Evolutionary conservation across 352 stramenopile species (phyloP).

Genomic region (Pythium guiyangense): DNA sequence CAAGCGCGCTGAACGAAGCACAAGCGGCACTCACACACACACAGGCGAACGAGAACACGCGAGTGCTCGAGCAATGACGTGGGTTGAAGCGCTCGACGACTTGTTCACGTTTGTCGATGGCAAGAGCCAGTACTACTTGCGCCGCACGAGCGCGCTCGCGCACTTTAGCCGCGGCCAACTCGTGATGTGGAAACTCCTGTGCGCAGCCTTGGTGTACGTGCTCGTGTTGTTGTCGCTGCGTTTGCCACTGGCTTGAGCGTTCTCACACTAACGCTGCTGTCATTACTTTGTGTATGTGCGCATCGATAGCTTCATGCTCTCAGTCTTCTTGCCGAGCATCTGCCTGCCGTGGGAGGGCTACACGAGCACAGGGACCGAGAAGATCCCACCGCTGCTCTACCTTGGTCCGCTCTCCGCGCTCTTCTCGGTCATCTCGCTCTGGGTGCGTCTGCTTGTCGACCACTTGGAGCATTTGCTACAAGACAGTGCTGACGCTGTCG

Average conservation of each 20-base stretch:
- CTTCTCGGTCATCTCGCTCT: constrained; percentile 50
- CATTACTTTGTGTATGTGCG: not conserved
- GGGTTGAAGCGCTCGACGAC: constrained; percentile 39
- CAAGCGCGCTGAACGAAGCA: no score
- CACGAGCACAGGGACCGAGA: constrained; percentile 36
- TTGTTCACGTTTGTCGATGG: constrained; percentile 68
- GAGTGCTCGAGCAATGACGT: constrained; percentile 5
- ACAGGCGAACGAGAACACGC: not conserved
- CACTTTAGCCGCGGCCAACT: constrained; percentile 46
- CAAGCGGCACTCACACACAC: not conserved
- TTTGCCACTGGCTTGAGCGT: not conserved
- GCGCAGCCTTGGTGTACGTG: constrained; percentile 44
- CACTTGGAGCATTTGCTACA: no score
- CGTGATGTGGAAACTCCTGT: constrained; percentile 59
- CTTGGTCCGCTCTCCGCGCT: constrained; percentile 36
- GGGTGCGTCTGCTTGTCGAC: constrained; percentile 21
- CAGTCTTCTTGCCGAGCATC: constrained; percentile 47
- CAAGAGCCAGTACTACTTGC: constrained; percentile 54
- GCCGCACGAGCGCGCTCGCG: constrained; percentile 33
- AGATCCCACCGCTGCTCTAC: constrained; percentile 46
- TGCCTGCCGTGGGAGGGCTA: constrained; percentile 42
- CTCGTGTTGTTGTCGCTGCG: not conserved
- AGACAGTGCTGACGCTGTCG: not conserved
- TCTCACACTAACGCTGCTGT: not conserved
- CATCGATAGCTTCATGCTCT: constrained; percentile 40